phyloP scores from a whole-genome alignment of 306 rosid genomes.

The Cucurbita argyrosperma region DNA sequence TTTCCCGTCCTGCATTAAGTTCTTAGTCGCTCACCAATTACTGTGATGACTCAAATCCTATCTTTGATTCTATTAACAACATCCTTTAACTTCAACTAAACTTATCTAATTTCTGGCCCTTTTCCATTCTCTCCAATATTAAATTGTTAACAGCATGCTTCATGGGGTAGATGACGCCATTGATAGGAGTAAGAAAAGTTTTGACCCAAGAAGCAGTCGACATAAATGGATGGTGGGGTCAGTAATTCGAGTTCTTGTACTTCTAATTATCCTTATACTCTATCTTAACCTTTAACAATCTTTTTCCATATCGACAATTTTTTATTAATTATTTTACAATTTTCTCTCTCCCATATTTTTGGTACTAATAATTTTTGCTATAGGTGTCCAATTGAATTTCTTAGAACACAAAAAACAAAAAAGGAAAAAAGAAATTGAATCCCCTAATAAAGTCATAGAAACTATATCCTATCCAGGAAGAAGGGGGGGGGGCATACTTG shows the following conservation, averaged over 20 bases:
- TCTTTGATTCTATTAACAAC: too few relatives aligned
- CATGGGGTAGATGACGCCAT: slow-evolving; percentile 13
- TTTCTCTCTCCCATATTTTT: not conserved
- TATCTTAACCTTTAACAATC: slow-evolving; percentile 1
- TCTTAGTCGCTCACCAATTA: too few relatives aligned
- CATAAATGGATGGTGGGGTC: slow-evolving; percentile 8
- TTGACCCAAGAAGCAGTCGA: slow-evolving; percentile 1
- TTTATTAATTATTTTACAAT: too few relatives aligned
- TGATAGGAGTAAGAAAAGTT: slow-evolving; percentile 10
- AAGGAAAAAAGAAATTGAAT: too few relatives aligned
- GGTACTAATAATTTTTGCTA: too few relatives aligned
- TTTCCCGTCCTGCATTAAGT: not conserved
- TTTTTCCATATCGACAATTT: too few relatives aligned
- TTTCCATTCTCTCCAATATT: not conserved
- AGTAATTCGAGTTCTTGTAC: slow-evolving; percentile 4
- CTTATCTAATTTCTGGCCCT: not conserved
- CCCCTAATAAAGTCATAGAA: too few relatives aligned
- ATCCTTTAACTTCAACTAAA: too few relatives aligned
- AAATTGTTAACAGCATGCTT: not conserved
- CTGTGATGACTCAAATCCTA: too few relatives aligned
- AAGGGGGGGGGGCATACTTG: not conserved
- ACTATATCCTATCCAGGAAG: too few relatives aligned
- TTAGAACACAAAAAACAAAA: too few relatives aligned
- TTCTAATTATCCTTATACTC: slow-evolving; percentile 5
- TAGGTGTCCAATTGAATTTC: too few relatives aligned